Percentiles rank a stretch among this genome's conserved stretches.
phyloP scores from a whole-genome alignment of 1,284 basidiomycete genomes.

The Cutaneotrichosporon mucoides region DNA sequence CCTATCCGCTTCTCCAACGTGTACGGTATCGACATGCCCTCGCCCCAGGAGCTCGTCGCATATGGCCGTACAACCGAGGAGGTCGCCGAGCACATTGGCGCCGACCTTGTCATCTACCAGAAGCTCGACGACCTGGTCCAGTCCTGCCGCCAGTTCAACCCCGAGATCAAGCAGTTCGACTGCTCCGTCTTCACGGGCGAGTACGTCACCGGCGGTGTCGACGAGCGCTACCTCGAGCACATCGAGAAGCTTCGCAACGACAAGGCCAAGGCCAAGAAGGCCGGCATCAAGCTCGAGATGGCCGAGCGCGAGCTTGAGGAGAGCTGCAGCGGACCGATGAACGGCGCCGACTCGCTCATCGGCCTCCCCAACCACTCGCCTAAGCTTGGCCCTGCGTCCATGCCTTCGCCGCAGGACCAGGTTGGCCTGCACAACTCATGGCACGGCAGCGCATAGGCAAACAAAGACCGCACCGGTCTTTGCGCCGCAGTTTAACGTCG shows the following conservation, averaged over 20 bases:
- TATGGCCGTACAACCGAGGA: conserved; percentile 70
- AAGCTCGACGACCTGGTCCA: conserved; percentile 83
- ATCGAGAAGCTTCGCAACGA: conserved; percentile 80
- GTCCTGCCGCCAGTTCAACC: conserved; percentile 86
- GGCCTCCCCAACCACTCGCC: conserved; percentile 49
- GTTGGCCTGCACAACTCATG: conserved; percentile 49
- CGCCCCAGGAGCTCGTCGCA: conserved; percentile 87
- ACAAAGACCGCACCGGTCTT: not conserved
- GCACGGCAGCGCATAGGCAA: conserved; percentile 1
- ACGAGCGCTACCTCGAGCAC: conserved; percentile 72
- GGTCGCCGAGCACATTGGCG: conserved; percentile 82
- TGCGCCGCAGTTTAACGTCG: not conserved
- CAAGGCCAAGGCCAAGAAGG: conserved; percentile 63
- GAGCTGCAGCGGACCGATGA: conserved; percentile 48
- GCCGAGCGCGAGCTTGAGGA: conserved; percentile 29
- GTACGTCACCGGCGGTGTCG: conserved; percentile 95
- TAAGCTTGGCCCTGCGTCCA: conserved; percentile 37
- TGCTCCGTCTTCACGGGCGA: conserved; percentile 97
- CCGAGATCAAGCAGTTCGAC: conserved; percentile 74
- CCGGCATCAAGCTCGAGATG: conserved; percentile 24
- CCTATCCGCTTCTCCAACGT: conserved; percentile 77
- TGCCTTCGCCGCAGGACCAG: conserved; percentile 38
- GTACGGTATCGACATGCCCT: conserved; percentile 99
- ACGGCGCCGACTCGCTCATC: conserved; percentile 46
- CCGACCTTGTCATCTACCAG: conserved; percentile 96